Evolutionary conservation across 2,329 filamentous ascomycete species (phyloP).

Genomic region (Acrocalymma vagum): DNA sequence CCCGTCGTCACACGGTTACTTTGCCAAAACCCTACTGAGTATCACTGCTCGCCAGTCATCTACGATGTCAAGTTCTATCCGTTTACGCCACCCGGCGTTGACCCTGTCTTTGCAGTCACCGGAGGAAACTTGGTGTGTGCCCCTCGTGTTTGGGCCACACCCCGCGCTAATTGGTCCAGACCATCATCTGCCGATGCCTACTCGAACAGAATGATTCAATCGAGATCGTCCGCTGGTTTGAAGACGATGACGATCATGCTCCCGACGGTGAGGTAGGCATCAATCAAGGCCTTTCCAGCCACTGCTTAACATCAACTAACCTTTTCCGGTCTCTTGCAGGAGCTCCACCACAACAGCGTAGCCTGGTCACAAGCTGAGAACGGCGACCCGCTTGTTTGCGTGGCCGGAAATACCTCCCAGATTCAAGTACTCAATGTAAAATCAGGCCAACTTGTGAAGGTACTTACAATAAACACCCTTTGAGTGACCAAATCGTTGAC

Average conservation of each 20-base stretch:
- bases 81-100: slow-evolving; percentile 68
- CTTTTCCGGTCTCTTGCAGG: slow-evolving; percentile 1
- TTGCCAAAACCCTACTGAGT: too few species aligned
- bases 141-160: slow-evolving; percentile 8
- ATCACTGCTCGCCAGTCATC: too few species aligned
- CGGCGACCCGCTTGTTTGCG: slow-evolving; percentile 71
- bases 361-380: slow-evolving; percentile 75
- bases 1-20: too few species aligned
- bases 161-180: slow-evolving; percentile 51
- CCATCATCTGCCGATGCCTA: slow-evolving; percentile 70
- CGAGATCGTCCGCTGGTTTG: slow-evolving; percentile 70
- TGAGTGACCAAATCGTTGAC: too few species aligned
- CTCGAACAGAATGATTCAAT: slow-evolving; percentile 63
- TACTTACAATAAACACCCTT: too few species aligned
- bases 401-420: slow-evolving; percentile 71
- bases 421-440: slow-evolving; percentile 77
- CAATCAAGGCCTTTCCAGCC: neutral
- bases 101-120: slow-evolving; percentile 76
- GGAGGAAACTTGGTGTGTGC: slow-evolving; percentile 68
- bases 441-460: slow-evolving; percentile 65
- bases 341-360: slow-evolving; percentile 66
- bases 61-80: slow-evolving; percentile 86
- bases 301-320: slow-evolving; percentile 25
- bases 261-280: slow-evolving; percentile 16
- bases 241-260: slow-evolving; percentile 62